Percentiles rank a stretch among this genome's conserved stretches.
Evolutionary conservation across 2,329 filamentous ascomycete genomes (phyloP).

Genomic region (Pseudonectria buxi): DNA sequence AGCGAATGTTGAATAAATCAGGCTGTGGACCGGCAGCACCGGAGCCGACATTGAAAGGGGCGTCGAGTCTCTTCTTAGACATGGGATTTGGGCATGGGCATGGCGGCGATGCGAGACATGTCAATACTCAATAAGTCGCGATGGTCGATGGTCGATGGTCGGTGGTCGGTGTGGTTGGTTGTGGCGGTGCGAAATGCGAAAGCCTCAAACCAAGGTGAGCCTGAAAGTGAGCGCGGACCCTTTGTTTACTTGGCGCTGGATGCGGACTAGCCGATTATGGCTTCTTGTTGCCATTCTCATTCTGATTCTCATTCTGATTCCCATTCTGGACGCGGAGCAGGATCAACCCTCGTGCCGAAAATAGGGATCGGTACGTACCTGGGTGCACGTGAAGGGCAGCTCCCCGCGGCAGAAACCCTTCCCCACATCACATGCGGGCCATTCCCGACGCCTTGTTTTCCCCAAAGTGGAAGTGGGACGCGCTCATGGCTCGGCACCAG

Average conservation of each 20-base stretch:
- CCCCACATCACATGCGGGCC: conserved; percentile 23
- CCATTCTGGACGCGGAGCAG: too few species aligned
- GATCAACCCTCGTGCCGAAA: too few species aligned
- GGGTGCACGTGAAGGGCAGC: not conserved
- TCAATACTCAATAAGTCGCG: not conserved
- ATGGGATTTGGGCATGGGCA: conserved; percentile 14
- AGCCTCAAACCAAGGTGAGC: conserved; percentile 11
- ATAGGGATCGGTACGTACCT: too few species aligned
- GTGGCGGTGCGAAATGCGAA: conserved; percentile 1
- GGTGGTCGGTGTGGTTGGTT: not conserved
- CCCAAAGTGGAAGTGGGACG: conserved; percentile 6
- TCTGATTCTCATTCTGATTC: too few species aligned
- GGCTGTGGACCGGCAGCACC: conserved; percentile 16
- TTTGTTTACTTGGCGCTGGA: conserved; percentile 26
- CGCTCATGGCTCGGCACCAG: conserved; percentile 11
- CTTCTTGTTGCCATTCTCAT: too few species aligned
- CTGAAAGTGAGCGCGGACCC: conserved; percentile 8
- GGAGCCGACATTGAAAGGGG: conserved; percentile 25
- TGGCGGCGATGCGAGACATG: too few species aligned
- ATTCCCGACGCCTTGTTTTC: conserved; percentile 6
- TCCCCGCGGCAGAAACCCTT: not conserved
- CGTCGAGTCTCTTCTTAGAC: conserved; percentile 8
- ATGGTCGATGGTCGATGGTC: not conserved
- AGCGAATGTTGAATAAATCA: conserved; percentile 27
- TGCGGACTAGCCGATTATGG: conserved; percentile 21